These are phyloP conservation scores for Tetragonia tetragonoides DNA, from an alignment of 148 eudicot genomes.

Conservation along the genomic window DNA sequence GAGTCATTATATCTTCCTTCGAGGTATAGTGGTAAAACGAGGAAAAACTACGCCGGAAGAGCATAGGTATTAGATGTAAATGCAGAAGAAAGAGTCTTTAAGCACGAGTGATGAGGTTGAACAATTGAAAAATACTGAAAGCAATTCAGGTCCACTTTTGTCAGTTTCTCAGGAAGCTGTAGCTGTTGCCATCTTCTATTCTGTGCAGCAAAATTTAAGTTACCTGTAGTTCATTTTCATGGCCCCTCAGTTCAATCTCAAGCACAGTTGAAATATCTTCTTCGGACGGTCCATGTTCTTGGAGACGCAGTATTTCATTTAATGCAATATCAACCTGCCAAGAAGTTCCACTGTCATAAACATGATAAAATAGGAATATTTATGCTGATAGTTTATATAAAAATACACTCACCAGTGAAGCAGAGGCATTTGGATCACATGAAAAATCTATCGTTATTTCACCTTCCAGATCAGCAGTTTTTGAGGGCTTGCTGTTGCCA, in stretches of 20 bases:
- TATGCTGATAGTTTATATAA: not conserved
- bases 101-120: too few species aligned
- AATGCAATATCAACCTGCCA: conserved; percentile 66
- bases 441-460: conserved; percentile 71
- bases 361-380: not conserved
- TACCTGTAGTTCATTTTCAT: conserved; percentile 91
- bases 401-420: conserved; percentile 47
- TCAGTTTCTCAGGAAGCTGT: not conserved
- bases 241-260: conserved; percentile 88
- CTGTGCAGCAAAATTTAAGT: not conserved
- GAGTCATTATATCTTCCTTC: too few species aligned
- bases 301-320: conserved; percentile 68
- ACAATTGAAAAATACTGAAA: too few species aligned
- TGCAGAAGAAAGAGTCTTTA: too few species aligned
- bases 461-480: conserved; percentile 58
- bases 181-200: not conserved
- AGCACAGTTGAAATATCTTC: conserved; percentile 67
- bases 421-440: conserved; percentile 69
- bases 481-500: conserved; percentile 78
- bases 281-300: conserved; percentile 68
- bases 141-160: not conserved
- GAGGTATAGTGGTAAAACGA: too few species aligned
- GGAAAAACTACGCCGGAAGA: too few species aligned
- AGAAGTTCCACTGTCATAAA: conserved; percentile 48
- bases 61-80: too few species aligned